These are phyloP conservation scores for Aureobasidium sp. DNA, from an alignment of 2,329 filamentous ascomycete species.

Conservation along the genomic window DNA sequence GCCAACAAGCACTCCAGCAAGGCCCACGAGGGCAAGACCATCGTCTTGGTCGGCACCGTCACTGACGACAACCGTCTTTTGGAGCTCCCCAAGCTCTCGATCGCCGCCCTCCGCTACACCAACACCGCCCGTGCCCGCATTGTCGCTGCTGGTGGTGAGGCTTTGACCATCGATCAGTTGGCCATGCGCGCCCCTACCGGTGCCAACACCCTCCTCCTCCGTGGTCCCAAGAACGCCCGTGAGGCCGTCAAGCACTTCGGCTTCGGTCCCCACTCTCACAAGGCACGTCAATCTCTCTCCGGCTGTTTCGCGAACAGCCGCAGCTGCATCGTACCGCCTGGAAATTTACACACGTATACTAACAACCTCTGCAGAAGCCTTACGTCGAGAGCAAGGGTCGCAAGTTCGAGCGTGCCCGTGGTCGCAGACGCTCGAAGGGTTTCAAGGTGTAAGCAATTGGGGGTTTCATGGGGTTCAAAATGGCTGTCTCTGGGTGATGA, in stretches of 20 bases:
- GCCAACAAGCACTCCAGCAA: constrained; percentile 46
- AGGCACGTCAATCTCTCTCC: constrained; percentile 51
- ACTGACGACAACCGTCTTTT: constrained; percentile 96
- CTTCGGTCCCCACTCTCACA: constrained; percentile 95
- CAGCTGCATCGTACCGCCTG: neutral
- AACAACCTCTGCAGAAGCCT: constrained; percentile 62
- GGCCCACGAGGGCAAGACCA: constrained; percentile 67
- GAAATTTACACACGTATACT: constrained; percentile 14
- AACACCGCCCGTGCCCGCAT: constrained; percentile 92
- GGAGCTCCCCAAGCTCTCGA: constrained; percentile 81
- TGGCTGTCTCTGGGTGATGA: constrained; percentile 18
- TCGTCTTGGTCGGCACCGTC: constrained; percentile 90
- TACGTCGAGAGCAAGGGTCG: constrained; percentile 97
- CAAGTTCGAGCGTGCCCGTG: constrained; percentile 99
- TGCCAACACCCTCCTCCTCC: constrained; percentile 92
- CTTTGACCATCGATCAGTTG: constrained; percentile 93
- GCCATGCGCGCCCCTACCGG: constrained; percentile 92
- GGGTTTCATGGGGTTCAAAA: constrained; percentile 18
- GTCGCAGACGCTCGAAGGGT: constrained; percentile 94
- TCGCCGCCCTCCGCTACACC: constrained; percentile 95
- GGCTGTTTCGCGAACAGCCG: neutral
- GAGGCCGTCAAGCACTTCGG: constrained; percentile 99
- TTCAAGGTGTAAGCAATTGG: constrained; percentile 88
- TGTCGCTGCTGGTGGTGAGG: constrained; percentile 86
- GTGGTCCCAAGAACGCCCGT: constrained; percentile 95